phyloP scores from a whole-genome alignment of 2,329 filamentous ascomycete species.

The Fusarium goolgardi region DNA sequence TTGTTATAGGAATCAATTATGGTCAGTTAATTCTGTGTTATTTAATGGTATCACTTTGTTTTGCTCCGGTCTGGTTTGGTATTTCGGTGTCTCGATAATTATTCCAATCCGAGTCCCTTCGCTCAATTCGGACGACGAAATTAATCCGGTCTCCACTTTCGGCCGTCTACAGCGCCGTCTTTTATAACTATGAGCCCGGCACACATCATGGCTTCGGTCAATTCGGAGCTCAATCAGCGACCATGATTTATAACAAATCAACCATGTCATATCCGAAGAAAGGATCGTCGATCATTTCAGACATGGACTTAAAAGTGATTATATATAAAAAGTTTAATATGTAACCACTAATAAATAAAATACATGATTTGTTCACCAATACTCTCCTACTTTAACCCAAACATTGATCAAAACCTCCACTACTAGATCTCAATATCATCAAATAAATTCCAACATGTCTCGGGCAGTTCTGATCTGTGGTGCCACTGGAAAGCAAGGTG shows the following conservation, averaged over 20 bases:
- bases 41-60: background rate
- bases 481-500: constrained; percentile 55
- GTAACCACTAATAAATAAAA: background rate
- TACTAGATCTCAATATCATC: background rate
- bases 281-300: background rate
- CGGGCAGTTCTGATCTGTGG: constrained; percentile 51
- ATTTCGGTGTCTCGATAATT: background rate
- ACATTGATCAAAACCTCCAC: background rate
- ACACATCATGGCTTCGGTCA: constrained; percentile 1
- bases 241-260: constrained; percentile 5
- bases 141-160: constrained; percentile 27
- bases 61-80: background rate
- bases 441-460: background rate
- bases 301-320: accelerated
- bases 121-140: constrained; percentile 22
- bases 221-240: background rate
- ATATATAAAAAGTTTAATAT: background rate
- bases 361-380: background rate
- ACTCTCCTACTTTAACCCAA: background rate
- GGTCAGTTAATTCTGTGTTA: background rate
- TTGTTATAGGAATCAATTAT: background rate
- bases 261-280: background rate
- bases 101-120: constrained; percentile 15
- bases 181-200: background rate
- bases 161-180: background rate